phyloP scores from a whole-genome alignment of 2,329 filamentous ascomycete genomes.

The Pseudocercospora vitis region DNA sequence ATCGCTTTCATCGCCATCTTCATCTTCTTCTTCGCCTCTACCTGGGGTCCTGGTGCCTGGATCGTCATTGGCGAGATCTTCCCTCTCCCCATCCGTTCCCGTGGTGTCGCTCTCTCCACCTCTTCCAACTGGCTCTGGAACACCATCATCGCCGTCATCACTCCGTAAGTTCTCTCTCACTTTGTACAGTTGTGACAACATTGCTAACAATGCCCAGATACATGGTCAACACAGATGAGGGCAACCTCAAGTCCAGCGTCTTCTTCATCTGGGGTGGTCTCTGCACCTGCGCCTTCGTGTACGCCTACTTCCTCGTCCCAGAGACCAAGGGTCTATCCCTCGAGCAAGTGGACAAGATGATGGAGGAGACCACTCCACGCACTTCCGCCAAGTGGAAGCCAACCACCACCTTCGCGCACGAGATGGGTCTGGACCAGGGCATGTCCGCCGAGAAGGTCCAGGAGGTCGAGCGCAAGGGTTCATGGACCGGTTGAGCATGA shows the following conservation, averaged over 20 bases:
- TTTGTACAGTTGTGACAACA: constrained; percentile 53
- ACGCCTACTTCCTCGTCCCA: constrained; percentile 57
- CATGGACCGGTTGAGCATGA: constrained; percentile 32
- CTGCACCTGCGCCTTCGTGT: constrained; percentile 54
- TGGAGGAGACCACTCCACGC: constrained; percentile 79
- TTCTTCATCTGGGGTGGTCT: constrained; percentile 51
- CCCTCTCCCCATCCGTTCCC: constrained; percentile 83
- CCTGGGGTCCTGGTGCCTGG: constrained; percentile 76
- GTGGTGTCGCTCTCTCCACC: constrained; percentile 82
- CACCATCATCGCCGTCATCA: constrained; percentile 36
- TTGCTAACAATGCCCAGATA: constrained; percentile 51
- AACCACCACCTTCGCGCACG: constrained; percentile 38
- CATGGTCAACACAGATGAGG: constrained; percentile 61
- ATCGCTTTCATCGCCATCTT: constrained; percentile 89
- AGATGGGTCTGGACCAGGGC: constrained; percentile 37
- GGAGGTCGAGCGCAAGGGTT: constrained; percentile 40
- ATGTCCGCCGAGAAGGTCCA: constrained; percentile 30
- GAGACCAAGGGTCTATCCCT: constrained; percentile 86
- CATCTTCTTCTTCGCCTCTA: constrained; percentile 89
- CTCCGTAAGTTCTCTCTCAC: constrained; percentile 47
- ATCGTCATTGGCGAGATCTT: constrained; percentile 84
- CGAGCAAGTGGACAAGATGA: constrained; percentile 85
- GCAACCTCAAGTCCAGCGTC: constrained; percentile 49
- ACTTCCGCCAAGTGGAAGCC: constrained; percentile 67
- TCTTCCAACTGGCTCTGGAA: constrained; percentile 87